Evolutionary conservation across 2,329 filamentous ascomycete species (phyloP), one percentile per base, ranked within the genome.

Genomic region (Aspergillus spinulosporus): DNA sequence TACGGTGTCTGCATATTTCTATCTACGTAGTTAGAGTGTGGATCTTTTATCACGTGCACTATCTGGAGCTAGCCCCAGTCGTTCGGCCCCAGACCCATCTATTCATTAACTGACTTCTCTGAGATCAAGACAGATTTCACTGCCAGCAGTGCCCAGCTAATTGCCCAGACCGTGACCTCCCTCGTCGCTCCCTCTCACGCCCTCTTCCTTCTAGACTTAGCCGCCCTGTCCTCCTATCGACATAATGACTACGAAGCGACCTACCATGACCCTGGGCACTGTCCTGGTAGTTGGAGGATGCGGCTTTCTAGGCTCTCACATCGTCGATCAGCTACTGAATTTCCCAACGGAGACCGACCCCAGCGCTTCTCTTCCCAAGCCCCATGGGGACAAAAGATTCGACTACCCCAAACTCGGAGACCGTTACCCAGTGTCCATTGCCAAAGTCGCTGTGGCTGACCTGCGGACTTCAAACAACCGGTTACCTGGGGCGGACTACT

Each of bases 251-350:
- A 58, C 56, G 42, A 66, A 70, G 53, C 57, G 58, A 43, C 64
- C 71, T 56, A 68, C 68, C 11, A 66, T 77, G 49, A 68, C 75
- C 57, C 79, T 92, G 50, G 88, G 88, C 69, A 84, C 82, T 62
- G 88, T 92, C 67, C 81, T 92, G 64, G 86, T 94, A 64, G 86
- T 93, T 64, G 90, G 90, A 67, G 90, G 90, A 71, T 92, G 90
- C 71, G 90, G 90, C 63, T 93, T 94, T 76, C 82, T 94, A 12
- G 90, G 90, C 71, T 87, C 89, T 76, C 88, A 93, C 76, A 87
- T 93, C 64, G 87, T 93, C 69, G 84, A 87, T 73, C 82, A 89
- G 68, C 81, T 90, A 56, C 79, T 89, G 66, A 82, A 83, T 67
- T 82, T 84, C 72, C 84, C 77, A 46, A 77, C 77, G 11, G 77